Percentiles rank a stretch among this genome's conserved stretches.
These are phyloP conservation scores for Phytophthora hibernalis DNA, from an alignment of 352 stramenopile genomes.

Conservation along the genomic window DNA sequence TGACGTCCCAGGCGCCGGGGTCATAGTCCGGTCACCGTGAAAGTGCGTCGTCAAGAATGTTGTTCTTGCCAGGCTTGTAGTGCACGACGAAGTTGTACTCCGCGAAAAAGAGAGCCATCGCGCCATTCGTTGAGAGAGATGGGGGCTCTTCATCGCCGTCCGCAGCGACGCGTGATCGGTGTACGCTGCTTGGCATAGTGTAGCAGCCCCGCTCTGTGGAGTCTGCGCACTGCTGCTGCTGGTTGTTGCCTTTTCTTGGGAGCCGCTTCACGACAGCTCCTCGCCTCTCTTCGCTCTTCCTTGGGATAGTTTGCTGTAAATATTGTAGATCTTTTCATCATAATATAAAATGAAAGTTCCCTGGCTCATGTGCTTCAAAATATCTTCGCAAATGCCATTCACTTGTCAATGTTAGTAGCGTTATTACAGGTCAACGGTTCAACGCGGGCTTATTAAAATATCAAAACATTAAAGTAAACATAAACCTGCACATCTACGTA, in stretches of 20 bases:
- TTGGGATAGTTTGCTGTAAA: not conserved
- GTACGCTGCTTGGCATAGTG: not conserved
- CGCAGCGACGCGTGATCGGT: no score
- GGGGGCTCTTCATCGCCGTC: no score
- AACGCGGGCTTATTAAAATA: not conserved
- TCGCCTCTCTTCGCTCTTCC: not conserved
- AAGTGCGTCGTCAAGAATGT: no score
- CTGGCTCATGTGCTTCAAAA: not conserved
- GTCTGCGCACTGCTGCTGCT: slow-evolving; percentile 8
- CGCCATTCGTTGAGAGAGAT: no score
- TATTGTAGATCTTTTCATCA: no score
- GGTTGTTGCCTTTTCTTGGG: slow-evolving; percentile 5
- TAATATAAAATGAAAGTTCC: not conserved
- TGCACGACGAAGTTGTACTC: no score
- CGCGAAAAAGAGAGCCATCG: no score
- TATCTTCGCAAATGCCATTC: not conserved
- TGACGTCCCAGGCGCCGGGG: no score
- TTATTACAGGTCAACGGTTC: not conserved
- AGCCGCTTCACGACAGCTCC: slow-evolving; percentile 1
- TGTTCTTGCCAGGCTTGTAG: no score
- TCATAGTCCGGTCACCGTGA: no score
- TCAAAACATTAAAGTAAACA: no score
- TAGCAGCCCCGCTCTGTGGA: slow-evolving; percentile 4
- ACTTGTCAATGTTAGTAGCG: not conserved
- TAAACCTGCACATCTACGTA: not conserved